Evolutionary conservation across 257 asterid species (phyloP).

Genomic region (Euphrasia confusa): DNA sequence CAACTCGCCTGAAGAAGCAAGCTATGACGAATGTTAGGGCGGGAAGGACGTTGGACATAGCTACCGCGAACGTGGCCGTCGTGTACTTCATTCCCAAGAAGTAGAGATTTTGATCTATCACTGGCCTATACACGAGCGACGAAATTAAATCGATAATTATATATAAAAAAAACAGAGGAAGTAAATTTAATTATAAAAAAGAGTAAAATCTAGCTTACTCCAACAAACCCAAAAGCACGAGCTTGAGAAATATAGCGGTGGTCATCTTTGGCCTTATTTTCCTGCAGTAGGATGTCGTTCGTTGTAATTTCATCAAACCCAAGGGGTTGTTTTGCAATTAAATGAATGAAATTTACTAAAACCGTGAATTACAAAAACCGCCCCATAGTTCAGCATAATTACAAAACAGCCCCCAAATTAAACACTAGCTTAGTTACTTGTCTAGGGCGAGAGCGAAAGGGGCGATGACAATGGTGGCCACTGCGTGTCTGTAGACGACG

Average conservation of each 20-base stretch:
- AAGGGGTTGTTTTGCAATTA: no score
- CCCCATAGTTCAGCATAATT: neutral
- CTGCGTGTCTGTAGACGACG: constrained; percentile 80
- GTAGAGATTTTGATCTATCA: constrained; percentile 87
- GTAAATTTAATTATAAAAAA: neutral
- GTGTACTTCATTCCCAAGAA: constrained; percentile 91
- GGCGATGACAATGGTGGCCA: constrained; percentile 67
- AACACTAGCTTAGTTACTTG: constrained; percentile 32
- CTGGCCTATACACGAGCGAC: constrained; percentile 55
- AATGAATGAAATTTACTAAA: no score
- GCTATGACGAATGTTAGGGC: constrained; percentile 92
- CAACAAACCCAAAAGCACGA: constrained; percentile 54
- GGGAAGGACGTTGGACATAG: constrained; percentile 90
- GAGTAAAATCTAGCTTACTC: constrained; percentile 54
- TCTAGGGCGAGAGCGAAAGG: constrained; percentile 81
- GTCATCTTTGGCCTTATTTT: constrained; percentile 93
- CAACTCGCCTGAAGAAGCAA: constrained; percentile 60
- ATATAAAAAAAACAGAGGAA: neutral
- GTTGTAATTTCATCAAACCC: no score
- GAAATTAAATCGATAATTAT: neutral
- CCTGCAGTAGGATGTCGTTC: constrained; percentile 53
- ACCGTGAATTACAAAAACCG: no score
- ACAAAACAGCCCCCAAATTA: no score
- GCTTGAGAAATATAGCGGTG: constrained; percentile 46
- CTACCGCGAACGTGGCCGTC: constrained; percentile 98